A percentile compares a stretch with the other conserved stretches of the same genome.
Evolutionary conservation across 345 rosid species (phyloP).

Genomic region (Salix dunnii): DNA sequence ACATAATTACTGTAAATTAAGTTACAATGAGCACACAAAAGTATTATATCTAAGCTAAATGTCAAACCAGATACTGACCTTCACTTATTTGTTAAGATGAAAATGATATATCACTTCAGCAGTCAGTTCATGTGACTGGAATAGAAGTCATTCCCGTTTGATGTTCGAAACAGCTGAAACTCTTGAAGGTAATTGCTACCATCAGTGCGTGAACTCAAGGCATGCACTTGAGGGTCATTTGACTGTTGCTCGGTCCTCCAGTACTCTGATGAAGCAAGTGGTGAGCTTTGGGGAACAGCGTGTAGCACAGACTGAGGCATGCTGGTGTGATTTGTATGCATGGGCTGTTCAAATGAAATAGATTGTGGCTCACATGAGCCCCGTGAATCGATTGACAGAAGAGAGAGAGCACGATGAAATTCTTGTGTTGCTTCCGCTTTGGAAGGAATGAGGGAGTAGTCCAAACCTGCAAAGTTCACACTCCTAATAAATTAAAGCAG

Average conservation of each 20-base stretch:
- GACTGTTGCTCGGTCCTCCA: slow-evolving; percentile 40
- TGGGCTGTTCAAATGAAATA: slow-evolving; percentile 38
- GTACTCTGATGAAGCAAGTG: slow-evolving; percentile 32
- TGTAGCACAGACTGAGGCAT: slow-evolving; percentile 32
- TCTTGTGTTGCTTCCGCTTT: slow-evolving; percentile 55
- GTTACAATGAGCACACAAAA: background rate
- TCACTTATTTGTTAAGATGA: background rate
- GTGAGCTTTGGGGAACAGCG: slow-evolving; percentile 25
- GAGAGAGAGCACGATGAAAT: slow-evolving; percentile 98
- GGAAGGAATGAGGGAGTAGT: slow-evolving; percentile 51
- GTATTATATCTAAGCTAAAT: background rate
- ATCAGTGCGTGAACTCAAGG: slow-evolving; percentile 22
- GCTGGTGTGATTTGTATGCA: slow-evolving; percentile 18
- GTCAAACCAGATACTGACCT: slow-evolving; percentile 4
- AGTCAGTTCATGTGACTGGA: slow-evolving; percentile 44
- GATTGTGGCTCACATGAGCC: slow-evolving; percentile 49
- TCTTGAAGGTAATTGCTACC: slow-evolving; percentile 39
- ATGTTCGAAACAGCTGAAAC: slow-evolving; percentile 35
- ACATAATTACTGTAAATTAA: background rate
- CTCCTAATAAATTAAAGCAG: background rate
- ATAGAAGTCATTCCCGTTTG: slow-evolving; percentile 42
- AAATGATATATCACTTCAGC: background rate
- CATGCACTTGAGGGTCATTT: slow-evolving; percentile 27
- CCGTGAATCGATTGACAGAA: slow-evolving; percentile 89
- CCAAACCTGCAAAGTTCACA: slow-evolving; percentile 40